These are phyloP conservation scores for Chrysochromulina parva DNA, from an alignment of 78 protist genomes.

Conservation along the genomic window DNA sequence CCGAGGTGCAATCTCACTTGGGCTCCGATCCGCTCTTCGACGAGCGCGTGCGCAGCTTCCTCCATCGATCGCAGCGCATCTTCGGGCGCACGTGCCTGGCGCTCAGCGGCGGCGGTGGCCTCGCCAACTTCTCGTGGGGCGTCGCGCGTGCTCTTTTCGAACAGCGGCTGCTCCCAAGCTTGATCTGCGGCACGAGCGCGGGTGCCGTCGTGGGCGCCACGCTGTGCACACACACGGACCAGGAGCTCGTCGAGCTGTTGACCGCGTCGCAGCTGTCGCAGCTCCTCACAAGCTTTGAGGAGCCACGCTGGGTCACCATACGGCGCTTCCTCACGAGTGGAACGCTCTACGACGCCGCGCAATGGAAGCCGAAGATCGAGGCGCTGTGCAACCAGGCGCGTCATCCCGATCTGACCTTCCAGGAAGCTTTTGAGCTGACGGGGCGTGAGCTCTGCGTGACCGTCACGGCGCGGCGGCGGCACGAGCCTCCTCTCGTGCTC, in stretches of 20 bases:
- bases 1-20: background rate
- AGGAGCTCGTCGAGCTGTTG: conserved; percentile 21
- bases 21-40: background rate
- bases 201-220: conserved; percentile 62
- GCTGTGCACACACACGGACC: conserved; percentile 32
- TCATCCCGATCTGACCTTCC: too few species aligned
- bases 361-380: background rate
- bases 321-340: background rate
- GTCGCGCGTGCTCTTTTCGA: conserved; percentile 39
- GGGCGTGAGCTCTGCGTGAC: too few species aligned
- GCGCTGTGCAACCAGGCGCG: too few species aligned
- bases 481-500: conserved; percentile 24
- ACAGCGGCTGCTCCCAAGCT: conserved; percentile 8
- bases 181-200: conserved; percentile 60
- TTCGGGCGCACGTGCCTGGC: conserved; percentile 38
- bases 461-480: too few species aligned
- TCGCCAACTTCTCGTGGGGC: conserved; percentile 27
- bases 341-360: background rate
- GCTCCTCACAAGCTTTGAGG: background rate
- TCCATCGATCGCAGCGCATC: background rate
- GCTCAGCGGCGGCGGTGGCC: conserved; percentile 49
- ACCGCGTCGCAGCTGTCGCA: background rate
- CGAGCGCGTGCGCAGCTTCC: background rate
- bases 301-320: background rate
- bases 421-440: too few species aligned